These are phyloP conservation scores for Candida ficus DNA, from an alignment of 805 yeast species.

Conservation along the genomic window DNA sequence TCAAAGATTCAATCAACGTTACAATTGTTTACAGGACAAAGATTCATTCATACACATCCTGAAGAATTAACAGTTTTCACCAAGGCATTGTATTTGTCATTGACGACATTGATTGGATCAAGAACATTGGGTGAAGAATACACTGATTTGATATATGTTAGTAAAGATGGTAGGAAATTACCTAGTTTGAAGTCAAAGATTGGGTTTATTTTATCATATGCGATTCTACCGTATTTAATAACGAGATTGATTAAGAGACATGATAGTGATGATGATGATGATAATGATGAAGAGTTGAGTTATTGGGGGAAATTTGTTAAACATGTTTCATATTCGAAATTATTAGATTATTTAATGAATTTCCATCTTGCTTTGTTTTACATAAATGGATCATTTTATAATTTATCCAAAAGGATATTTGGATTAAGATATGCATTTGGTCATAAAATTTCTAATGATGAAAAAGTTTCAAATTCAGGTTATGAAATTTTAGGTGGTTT, in stretches of 20 bases:
- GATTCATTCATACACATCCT: slow-evolving; percentile 59
- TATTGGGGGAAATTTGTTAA: background rate
- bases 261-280: slow-evolving; percentile 12
- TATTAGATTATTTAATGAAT: slow-evolving; percentile 51
- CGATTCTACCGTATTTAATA: slow-evolving; percentile 56
- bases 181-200: slow-evolving; percentile 44
- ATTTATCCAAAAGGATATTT: slow-evolving; percentile 66
- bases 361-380: slow-evolving; percentile 79
- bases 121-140: slow-evolving; percentile 94
- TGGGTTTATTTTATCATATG: slow-evolving; percentile 55
- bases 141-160: slow-evolving; percentile 71
- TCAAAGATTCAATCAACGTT: slow-evolving; percentile 52
- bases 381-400: slow-evolving; percentile 76
- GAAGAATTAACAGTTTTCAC: slow-evolving; percentile 55
- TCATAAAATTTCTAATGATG: slow-evolving; percentile 45
- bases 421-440: slow-evolving; percentile 79
- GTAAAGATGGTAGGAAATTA: slow-evolving; percentile 43
- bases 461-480: slow-evolving; percentile 42
- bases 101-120: slow-evolving; percentile 73
- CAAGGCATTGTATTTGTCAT: slow-evolving; percentile 56
- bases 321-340: slow-evolving; percentile 36
- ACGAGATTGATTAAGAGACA: slow-evolving; percentile 24
- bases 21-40: slow-evolving; percentile 49
- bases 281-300: slow-evolving; percentile 13
- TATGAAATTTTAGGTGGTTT: slow-evolving; percentile 73